Evolutionary conservation across 164 flowering plant species (phyloP).

Genomic region (Liquidambar formosana): DNA sequence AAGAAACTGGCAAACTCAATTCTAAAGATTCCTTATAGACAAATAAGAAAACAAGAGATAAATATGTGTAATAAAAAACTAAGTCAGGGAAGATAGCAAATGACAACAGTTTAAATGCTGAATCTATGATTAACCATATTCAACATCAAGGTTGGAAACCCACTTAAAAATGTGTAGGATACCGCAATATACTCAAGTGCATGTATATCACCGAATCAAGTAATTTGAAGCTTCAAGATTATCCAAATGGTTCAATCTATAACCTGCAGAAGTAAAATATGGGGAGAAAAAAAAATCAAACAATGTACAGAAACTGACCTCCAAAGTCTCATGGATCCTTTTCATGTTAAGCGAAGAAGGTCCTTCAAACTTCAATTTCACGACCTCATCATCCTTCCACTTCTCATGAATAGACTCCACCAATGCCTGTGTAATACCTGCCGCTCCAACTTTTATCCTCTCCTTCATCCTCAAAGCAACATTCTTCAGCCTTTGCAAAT

Average conservation of each 20-base stretch:
- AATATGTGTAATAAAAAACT: background rate
- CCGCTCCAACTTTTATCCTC: constrained; percentile 70
- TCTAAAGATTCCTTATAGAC: background rate
- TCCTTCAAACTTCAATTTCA: constrained; percentile 83
- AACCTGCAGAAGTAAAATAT: background rate
- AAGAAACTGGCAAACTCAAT: constrained; percentile 3
- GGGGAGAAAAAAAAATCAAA: background rate
- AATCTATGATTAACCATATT: background rate
- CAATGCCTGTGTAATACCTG: constrained; percentile 74
- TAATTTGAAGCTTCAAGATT: background rate
- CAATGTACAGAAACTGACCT: constrained; percentile 51
- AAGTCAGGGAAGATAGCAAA: background rate
- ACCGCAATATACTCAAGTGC: background rate
- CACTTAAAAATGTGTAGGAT: background rate
- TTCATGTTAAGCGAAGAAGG: constrained; percentile 69
- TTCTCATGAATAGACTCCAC: constrained; percentile 73
- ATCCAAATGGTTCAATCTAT: background rate
- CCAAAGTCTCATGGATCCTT: constrained; percentile 70
- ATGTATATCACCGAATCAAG: background rate
- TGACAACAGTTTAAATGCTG: background rate
- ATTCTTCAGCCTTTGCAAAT: constrained; percentile 74
- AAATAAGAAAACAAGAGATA: background rate
- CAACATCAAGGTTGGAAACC: background rate
- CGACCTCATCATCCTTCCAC: constrained; percentile 85
- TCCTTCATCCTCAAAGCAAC: constrained; percentile 72